Base-by-base conservation (phyloP, 768 basidiomycete genomes). In the Fomitopsis serialis region DNA sequence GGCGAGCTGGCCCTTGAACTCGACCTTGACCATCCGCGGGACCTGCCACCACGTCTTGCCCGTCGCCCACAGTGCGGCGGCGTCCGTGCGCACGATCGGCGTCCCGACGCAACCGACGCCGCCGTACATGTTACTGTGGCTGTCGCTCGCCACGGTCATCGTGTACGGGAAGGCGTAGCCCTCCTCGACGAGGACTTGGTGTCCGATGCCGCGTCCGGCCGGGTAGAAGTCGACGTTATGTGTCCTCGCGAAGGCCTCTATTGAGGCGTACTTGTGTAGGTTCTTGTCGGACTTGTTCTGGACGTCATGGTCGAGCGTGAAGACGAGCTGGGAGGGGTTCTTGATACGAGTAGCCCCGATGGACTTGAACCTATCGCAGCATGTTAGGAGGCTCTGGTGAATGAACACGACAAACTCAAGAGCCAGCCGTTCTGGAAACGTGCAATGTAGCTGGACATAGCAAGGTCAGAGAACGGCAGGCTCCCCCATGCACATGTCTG, bases 41-140 rank as follows among this genome's bases (percentile, higher is more conserved):
- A 99, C 87, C 71, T 98, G 97, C 97, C 96, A 98, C 97, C 97
- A 99, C 1, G 97, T 98, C 68, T 89, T 92, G 21, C 95, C 94
- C 0, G 97, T 98, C 12, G 97, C 93, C 97, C 97, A 99, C 11
- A 99, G 78, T 21, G 89, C 96, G 0, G 93, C 93, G 21, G 91
- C 90, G 59, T 96, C 93, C 12, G 92, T 98, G 47, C 97, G 83
- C 6, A 98, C 97, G 58, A 98, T 97, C 0, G 97, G 93, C 0
- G 97, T 99, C 2, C 97, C 97, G 2, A 99, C 84, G 64, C 95
- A 96, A 1, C 93, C 96, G 3, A 99, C 91, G 32, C 95, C 97
- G 17, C 97, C 97, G 64, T 99, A 99, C 90, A 98, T 98, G 68
- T 99, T 99, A 65, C 89, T 92, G 70, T 97, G 95, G 67, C 91